Evolutionary conservation across 2,329 filamentous ascomycete species (phyloP).

Genomic region (Arthroderma uncinatum): DNA sequence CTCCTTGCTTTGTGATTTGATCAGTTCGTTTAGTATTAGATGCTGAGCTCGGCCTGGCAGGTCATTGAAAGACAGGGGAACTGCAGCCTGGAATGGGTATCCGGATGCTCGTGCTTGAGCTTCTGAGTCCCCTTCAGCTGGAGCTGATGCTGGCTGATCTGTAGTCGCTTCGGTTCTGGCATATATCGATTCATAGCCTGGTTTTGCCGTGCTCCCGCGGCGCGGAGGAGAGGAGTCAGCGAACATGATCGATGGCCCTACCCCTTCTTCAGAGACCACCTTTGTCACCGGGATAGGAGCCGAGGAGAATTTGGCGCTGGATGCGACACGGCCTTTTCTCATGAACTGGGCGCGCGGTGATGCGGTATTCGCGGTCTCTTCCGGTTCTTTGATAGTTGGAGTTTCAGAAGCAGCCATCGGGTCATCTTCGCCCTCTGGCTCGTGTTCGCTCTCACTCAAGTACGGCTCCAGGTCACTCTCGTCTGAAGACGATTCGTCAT

Average conservation of each 20-base stretch:
- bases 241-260: constrained; percentile 66
- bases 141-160: constrained; percentile 15
- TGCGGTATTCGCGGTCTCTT: not conserved
- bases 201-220: constrained; percentile 9
- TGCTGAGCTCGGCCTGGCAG: constrained; percentile 75
- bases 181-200: constrained; percentile 30
- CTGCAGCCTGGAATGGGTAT: constrained; percentile 48
- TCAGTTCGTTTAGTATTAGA: constrained; percentile 75
- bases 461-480: constrained; percentile 35
- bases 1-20: constrained; percentile 54
- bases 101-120: constrained; percentile 28
- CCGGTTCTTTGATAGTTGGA: constrained; percentile 2
- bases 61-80: constrained; percentile 75
- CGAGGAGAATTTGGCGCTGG: constrained; percentile 51
- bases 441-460: constrained; percentile 21
- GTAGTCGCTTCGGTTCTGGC: constrained; percentile 7
- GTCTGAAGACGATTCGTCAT: constrained; percentile 34
- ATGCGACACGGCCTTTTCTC: constrained; percentile 21
- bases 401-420: constrained; percentile 6
- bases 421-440: not conserved
- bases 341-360: constrained; percentile 7
- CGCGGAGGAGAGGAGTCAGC: constrained; percentile 37
- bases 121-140: not conserved
- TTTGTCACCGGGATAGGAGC: constrained; percentile 60
- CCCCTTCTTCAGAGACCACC: constrained; percentile 52